Base-by-base conservation (phyloP, 2,329 filamentous ascomycete genomes). In the Magnaporthiopsis rhizophila region DNA sequence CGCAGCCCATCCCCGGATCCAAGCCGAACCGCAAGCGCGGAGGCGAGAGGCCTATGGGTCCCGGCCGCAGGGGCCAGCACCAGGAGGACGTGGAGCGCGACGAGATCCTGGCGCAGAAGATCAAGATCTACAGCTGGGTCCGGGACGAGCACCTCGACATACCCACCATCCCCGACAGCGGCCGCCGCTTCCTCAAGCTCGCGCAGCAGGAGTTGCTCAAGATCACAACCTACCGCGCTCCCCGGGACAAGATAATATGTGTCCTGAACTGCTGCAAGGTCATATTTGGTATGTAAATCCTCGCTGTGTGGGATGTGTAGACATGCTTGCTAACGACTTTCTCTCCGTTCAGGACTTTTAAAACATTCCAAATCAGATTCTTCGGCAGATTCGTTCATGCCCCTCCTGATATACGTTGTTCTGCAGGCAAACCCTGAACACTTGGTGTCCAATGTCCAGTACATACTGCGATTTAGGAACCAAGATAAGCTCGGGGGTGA, bases 241-340 rank as follows among this genome's bases (percentile, higher is more conserved):
- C 95, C 4, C 83, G 95, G 70, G 95, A 99, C 80, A 99, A 99
- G 77, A 95, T 99, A 64, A 98, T 99, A 62, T 99, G 95, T 75
- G 92, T 98, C 59, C 79, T 99, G 64, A 99, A 99, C 77, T 97
- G 93, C 78, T 99, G 95, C 85, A 99, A 99, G 77, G 96, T 99
- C 67, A 98, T 99, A 68, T 98, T 99, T 76, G 95, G 90, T 92
- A 76, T 69, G 83, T 70, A 9, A 3, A 3, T 2, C 6, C 3
- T 21, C 11, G 24, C 13, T 11, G 3, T 8, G 1, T 30, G n/a
- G 26, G n/a, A 11, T 59, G 1, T 18, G 3, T 7, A 13, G 4
- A 38, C 3, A 15, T 34, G 30, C 2, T 9, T n/a, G 2, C 28
- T 36, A 15, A 3, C 8, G 2, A 1, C 2, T 18, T 45, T 18